Percentiles rank a stretch among this genome's conserved stretches.
phyloP scores from a whole-genome alignment of 352 stramenopile genomes.

The Pythium monospermum region DNA sequence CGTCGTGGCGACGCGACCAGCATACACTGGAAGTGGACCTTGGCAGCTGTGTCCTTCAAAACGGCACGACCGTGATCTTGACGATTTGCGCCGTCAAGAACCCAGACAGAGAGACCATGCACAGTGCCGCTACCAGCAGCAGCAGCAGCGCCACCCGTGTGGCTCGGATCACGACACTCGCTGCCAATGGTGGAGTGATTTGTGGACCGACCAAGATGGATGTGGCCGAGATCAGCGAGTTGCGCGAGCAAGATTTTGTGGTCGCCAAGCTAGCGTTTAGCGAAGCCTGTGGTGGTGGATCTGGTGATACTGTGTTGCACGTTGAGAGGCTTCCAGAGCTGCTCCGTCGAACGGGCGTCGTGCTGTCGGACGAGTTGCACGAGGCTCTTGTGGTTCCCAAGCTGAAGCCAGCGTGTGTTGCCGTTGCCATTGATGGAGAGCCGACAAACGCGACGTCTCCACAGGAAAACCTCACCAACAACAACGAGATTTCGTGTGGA shows the following conservation, averaged over 20 bases:
- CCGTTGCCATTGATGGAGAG: constrained; percentile 3
- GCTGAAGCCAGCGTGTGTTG: too few relatives aligned
- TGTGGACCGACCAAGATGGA: constrained; percentile 53
- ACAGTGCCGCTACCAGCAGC: neutral
- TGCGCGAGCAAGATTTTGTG: constrained; percentile 52
- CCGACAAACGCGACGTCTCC: neutral
- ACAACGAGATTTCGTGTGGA: constrained; percentile 18
- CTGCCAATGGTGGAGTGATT: constrained; percentile 42
- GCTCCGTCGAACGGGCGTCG: constrained; percentile 22
- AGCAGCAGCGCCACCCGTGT: neutral
- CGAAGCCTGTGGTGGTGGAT: constrained; percentile 3
- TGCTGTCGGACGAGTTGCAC: constrained; percentile 26
- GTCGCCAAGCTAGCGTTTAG: constrained; percentile 28
- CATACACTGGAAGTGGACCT: constrained; percentile 47
- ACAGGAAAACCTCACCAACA: constrained; percentile 1
- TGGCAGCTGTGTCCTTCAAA: neutral
- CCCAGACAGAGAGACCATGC: constrained; percentile 38
- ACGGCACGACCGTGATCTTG: constrained; percentile 26
- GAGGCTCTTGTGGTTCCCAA: constrained; percentile 32
- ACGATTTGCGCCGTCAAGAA: constrained; percentile 47
- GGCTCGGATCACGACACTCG: constrained; percentile 44
- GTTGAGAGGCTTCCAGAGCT: constrained; percentile 34
- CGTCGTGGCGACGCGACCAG: constrained; percentile 40
- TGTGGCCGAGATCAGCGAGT: constrained; percentile 58
- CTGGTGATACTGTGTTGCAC: constrained; percentile 6